phyloP scores from a whole-genome alignment of 345 rosid genomes.

The Arabidopsis thaliana region DNA sequence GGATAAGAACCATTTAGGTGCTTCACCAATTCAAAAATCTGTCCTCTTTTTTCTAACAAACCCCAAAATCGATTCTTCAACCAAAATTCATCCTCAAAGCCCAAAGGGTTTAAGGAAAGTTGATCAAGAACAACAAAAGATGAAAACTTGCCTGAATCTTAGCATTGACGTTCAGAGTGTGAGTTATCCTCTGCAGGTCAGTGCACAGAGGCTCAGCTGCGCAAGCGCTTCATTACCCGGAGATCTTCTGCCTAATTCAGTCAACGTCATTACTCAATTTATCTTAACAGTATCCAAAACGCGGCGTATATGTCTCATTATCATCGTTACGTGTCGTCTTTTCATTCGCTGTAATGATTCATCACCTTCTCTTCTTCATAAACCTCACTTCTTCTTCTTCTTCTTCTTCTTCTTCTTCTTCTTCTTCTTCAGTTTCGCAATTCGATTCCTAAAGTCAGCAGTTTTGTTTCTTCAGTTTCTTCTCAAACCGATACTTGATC shows the following conservation, averaged over 20 bases:
- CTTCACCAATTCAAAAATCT: constrained; percentile 1
- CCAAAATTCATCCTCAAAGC: background rate
- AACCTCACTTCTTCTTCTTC: constrained; percentile 34
- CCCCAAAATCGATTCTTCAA: background rate
- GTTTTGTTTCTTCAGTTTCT: background rate
- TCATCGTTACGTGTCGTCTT: background rate
- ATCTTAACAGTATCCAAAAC: background rate
- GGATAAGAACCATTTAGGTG: constrained; percentile 32
- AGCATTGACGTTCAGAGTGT: background rate
- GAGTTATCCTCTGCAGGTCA: background rate
- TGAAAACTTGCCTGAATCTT: background rate
- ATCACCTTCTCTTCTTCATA: constrained; percentile 12
- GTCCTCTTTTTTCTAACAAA: background rate
- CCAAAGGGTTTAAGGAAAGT: background rate
- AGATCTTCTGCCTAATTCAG: constrained; percentile 11
- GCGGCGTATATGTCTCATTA: constrained; percentile 1
- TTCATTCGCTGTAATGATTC: constrained; percentile 18
- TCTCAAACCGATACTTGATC: background rate
- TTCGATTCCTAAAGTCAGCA: constrained; percentile 21
- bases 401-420: constrained; percentile 27
- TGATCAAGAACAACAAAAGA: background rate
- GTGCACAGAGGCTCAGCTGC: background rate
- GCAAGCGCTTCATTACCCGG: background rate
- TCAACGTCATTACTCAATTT: constrained; percentile 19
- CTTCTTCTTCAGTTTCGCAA: constrained; percentile 28